These are phyloP conservation scores for Alternaria solani DNA, from an alignment of 2,329 filamentous ascomycete species.

Conservation along the genomic window DNA sequence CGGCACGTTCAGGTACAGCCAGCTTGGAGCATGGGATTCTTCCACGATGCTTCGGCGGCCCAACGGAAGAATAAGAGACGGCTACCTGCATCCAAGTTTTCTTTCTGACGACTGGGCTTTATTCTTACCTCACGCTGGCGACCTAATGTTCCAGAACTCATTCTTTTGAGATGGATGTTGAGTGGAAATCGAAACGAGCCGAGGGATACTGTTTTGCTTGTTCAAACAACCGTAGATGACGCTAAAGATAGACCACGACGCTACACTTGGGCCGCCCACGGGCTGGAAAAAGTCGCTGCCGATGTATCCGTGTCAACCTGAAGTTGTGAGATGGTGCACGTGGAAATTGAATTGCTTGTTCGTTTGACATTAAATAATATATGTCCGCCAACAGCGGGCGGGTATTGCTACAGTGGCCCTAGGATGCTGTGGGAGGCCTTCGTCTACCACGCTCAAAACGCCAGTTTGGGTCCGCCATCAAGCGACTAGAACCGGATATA, in stretches of 20 bases:
- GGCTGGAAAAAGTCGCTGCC: slow-evolving; percentile 7
- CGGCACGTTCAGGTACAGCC: slow-evolving; percentile 18
- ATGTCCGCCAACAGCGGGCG: slow-evolving; percentile 40
- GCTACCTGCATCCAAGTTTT: slow-evolving; percentile 7
- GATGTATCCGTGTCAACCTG: not conserved
- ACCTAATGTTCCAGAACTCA: not conserved
- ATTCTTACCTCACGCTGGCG: not conserved
- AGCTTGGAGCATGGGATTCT: slow-evolving; percentile 2
- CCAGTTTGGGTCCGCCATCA: slow-evolving; percentile 36
- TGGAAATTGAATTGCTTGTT: slow-evolving; percentile 18
- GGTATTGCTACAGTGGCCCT: slow-evolving; percentile 44
- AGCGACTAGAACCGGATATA: slow-evolving; percentile 37
- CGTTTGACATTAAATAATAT: slow-evolving; percentile 44
- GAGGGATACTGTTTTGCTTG: not conserved
- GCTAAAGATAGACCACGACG: not conserved
- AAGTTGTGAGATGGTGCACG: not conserved
- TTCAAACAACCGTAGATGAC: not conserved
- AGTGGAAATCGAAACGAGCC: not conserved
- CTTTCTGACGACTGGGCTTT: not conserved
- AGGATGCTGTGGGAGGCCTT: slow-evolving; percentile 31
- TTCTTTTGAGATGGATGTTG: not conserved
- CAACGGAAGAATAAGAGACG: not conserved
- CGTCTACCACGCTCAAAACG: slow-evolving; percentile 46
- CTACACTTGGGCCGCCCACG: slow-evolving; percentile 4
- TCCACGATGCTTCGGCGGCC: not conserved